These are phyloP conservation scores for Dictyostelium citrinum DNA, from an alignment of 78 protist species.

Conservation along the genomic window DNA sequence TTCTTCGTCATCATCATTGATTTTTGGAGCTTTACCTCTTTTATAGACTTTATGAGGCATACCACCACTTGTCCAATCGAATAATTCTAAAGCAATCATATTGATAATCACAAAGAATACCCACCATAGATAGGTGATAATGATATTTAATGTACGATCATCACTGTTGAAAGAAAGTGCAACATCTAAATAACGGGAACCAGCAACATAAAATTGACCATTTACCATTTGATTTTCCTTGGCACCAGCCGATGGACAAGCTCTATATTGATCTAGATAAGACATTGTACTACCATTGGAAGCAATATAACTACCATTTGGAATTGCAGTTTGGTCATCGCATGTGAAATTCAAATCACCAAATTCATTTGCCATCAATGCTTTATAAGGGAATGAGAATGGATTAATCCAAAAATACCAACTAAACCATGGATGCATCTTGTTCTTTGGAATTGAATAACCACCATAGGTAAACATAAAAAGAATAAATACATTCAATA, in stretches of 20 bases:
- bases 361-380: conserved; percentile 56
- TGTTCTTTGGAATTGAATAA: conserved; percentile 9
- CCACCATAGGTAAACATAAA: conserved; percentile 56
- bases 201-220: conserved; percentile 6
- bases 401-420: conserved; percentile 64
- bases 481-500: conserved; percentile 7
- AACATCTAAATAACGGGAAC: background rate
- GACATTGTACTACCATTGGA: background rate
- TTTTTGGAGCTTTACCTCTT: conserved; percentile 68
- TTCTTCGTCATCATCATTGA: conserved; percentile 33
- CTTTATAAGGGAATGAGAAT: conserved; percentile 35
- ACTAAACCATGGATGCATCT: conserved; percentile 66
- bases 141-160: conserved; percentile 6
- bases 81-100: conserved; percentile 31
- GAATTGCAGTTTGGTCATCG: conserved; percentile 10
- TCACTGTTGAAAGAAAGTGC: background rate
- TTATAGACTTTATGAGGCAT: conserved; percentile 56
- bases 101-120: background rate
- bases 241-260: conserved; percentile 32
- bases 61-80: conserved; percentile 42
- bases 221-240: background rate
- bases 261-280: background rate
- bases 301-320: conserved; percentile 18
- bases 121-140: conserved; percentile 12
- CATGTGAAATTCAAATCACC: background rate